phyloP scores from a whole-genome alignment of 768 basidiomycete genomes.

The Termitomyces bulborhizus region DNA sequence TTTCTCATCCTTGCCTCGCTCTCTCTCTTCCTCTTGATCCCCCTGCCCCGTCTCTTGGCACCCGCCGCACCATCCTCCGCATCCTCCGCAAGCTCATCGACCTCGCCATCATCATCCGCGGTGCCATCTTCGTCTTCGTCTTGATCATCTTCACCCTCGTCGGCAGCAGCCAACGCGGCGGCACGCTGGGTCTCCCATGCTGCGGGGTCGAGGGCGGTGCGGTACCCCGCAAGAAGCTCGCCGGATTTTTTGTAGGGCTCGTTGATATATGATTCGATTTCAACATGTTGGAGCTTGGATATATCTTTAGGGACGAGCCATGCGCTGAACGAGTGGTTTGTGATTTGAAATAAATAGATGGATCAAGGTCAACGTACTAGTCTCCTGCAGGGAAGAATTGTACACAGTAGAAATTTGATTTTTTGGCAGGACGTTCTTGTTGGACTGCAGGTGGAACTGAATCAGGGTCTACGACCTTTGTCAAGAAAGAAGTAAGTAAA shows the following conservation, averaged over 20 bases:
- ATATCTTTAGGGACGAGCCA: constrained; percentile 85
- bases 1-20: constrained; percentile 33
- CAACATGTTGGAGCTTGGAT: constrained; percentile 65
- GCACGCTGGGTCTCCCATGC: constrained; percentile 43
- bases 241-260: constrained; percentile 72
- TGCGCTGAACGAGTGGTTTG: constrained; percentile 40
- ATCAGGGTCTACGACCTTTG: constrained; percentile 75
- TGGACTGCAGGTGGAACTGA: constrained; percentile 53
- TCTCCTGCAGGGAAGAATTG: constrained; percentile 94
- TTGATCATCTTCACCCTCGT: constrained; percentile 5
- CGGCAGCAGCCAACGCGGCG: constrained; percentile 11
- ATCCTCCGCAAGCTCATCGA: constrained; percentile 54
- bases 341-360: too few relatives aligned
- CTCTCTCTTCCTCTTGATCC: constrained; percentile 54
- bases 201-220: constrained; percentile 57
- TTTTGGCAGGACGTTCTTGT: constrained; percentile 74
- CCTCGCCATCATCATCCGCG: constrained; percentile 39
- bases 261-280: constrained; percentile 79
- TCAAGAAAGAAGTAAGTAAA: background rate
- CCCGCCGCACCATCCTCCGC: constrained; percentile 45
- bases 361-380: constrained; percentile 55
- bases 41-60: constrained; percentile 27
- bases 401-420: constrained; percentile 59
- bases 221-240: constrained; percentile 73
- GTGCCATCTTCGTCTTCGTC: constrained; percentile 31